phyloP scores from a whole-genome alignment of 169 alveolate genomes.

The Eimeria mitis region DNA sequence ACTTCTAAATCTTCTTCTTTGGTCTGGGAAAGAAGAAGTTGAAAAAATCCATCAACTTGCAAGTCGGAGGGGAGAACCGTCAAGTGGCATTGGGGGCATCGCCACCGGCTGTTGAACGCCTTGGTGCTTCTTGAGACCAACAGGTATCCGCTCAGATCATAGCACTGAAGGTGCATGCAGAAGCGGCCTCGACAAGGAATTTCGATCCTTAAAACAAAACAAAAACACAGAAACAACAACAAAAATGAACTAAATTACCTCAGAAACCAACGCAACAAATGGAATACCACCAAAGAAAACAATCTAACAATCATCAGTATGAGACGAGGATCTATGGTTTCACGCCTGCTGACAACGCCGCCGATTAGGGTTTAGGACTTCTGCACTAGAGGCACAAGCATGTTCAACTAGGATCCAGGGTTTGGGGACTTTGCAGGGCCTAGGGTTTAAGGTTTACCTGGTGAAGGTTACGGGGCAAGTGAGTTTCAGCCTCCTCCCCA shows the following conservation, averaged over 20 bases:
- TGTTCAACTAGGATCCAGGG: not conserved
- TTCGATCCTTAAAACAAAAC: conserved; percentile 85
- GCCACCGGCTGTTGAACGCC: conserved; percentile 96
- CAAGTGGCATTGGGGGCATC: conserved; percentile 95
- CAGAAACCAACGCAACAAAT: not conserved
- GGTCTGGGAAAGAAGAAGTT: conserved; percentile 82
- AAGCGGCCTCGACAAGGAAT: conserved; percentile 94
- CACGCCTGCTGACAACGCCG: not conserved
- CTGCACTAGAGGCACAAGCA: not conserved
- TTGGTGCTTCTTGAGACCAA: conserved; percentile 92
- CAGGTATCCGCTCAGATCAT: conserved; percentile 93
- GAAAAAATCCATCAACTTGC: conserved; percentile 91
- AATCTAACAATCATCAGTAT: not conserved
- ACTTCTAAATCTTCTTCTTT: conserved; percentile 72
- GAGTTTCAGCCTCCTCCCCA: conserved; percentile 87
- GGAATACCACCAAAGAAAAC: not conserved
- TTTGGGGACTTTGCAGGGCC: not conserved
- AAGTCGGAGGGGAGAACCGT: conserved; percentile 92
- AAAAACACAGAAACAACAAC: not conserved
- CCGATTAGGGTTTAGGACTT: not conserved
- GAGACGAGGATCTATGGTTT: not conserved
- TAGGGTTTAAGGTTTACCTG: conserved; percentile 54
- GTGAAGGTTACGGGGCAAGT: conserved; percentile 91
- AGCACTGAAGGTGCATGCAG: conserved; percentile 96
- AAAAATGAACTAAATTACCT: not conserved